These are phyloP conservation scores for Phytophthora multivora DNA, from an alignment of 352 stramenopile species.

Conservation along the genomic window DNA sequence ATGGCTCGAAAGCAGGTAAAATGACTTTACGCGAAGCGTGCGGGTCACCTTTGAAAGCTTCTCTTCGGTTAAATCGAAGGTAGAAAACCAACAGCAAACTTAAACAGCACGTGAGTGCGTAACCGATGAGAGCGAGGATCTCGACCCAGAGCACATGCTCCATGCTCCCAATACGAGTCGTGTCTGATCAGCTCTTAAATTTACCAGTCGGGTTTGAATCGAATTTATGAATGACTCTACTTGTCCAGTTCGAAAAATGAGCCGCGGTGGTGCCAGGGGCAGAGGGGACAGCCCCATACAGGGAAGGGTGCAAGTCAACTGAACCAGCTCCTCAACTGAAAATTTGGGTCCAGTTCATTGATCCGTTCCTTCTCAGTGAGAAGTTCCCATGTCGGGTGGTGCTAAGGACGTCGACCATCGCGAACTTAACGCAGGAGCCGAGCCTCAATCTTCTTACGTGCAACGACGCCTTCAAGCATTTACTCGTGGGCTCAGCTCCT, in stretches of 20 bases:
- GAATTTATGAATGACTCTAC: not conserved
- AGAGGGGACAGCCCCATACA: slow-evolving; percentile 4
- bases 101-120: slow-evolving; percentile 38
- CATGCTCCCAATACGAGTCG: too few relatives aligned
- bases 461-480: not conserved
- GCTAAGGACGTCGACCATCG: not conserved
- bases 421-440: not conserved
- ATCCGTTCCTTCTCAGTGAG: not conserved
- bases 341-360: slow-evolving; percentile 13
- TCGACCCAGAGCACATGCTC: slow-evolving; percentile 21
- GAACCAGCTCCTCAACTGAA: not conserved
- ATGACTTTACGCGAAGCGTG: slow-evolving; percentile 44
- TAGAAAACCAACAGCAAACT: slow-evolving; percentile 39
- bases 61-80: slow-evolving; percentile 32
- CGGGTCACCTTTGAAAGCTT: slow-evolving; percentile 39
- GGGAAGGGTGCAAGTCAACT: slow-evolving; percentile 2
- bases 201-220: not conserved
- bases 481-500: not conserved
- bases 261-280: too few relatives aligned
- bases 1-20: slow-evolving; percentile 52
- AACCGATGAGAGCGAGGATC: slow-evolving; percentile 33
- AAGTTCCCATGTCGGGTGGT: too few relatives aligned
- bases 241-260: slow-evolving; percentile 9
- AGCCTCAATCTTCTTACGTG: slow-evolving; percentile 3
- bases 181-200: too few relatives aligned